Percentiles rank a stretch among this genome's conserved stretches.
Evolutionary conservation across 2,329 filamentous ascomycete genomes (phyloP).

Genomic region (Aspergillus viridinutans): DNA sequence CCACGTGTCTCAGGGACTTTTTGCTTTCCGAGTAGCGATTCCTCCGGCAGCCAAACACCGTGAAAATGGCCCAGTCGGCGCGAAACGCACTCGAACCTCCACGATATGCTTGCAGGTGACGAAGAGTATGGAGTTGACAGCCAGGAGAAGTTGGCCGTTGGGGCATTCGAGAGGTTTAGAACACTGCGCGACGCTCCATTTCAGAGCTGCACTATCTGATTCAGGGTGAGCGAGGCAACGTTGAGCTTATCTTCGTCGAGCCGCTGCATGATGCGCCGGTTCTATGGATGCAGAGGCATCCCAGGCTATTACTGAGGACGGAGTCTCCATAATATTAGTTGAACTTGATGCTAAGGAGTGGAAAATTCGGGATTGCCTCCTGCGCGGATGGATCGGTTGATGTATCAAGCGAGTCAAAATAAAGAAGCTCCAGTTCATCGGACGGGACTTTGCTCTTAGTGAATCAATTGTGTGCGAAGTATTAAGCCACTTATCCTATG

Average conservation of each 20-base stretch:
- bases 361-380: too few species aligned
- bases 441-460: too few species aligned
- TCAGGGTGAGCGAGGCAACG: not conserved
- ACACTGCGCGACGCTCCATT: not conserved
- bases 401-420: too few species aligned
- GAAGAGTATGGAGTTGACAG: not conserved
- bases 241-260: not conserved
- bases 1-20: not conserved
- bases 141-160: not conserved
- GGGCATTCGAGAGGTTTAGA: not conserved
- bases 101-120: not conserved
- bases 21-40: not conserved
- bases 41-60: too few species aligned
- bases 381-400: too few species aligned
- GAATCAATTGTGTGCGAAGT: too few species aligned
- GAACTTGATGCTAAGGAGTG: not conserved
- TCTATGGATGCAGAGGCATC: not conserved
- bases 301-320: not conserved
- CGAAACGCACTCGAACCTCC: not conserved
- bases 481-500: too few species aligned
- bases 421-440: too few species aligned
- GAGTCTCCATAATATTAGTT: not conserved
- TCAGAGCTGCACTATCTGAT: not conserved
- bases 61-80: not conserved
- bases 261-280: not conserved